Base-by-base conservation (phyloP, 2,329 filamentous ascomycete species). In the Phialemonium atrogriseum region DNA sequence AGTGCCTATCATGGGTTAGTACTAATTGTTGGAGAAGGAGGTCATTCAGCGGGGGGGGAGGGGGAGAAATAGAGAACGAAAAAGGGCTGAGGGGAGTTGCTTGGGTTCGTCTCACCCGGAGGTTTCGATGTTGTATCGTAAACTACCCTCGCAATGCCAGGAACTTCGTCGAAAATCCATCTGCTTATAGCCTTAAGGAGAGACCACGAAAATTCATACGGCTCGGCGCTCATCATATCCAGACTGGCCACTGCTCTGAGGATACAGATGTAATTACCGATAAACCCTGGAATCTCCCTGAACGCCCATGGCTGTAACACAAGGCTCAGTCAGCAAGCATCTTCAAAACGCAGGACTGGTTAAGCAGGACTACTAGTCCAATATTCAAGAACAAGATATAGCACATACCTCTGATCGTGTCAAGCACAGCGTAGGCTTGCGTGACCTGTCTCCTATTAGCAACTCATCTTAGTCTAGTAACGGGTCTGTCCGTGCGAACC, bases 191-290 rank as follows among this genome's bases (percentile, higher is more conserved):
- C 62, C 56, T 75, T 73, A 39, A 89, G 62, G 49, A 87, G 77
- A 13, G 67, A 62, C 42, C 70, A 69, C 33, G 71, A 62, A 47
- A 85, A 84, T 32, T 73, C 64, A 55, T 72, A 87, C 38, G 73
- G 70, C 51, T 84, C 72, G 15, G 80, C 81, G 3, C 71, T 84
- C 84, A 88, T 88, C 55, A 84, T 84, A 43, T 84, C 77, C 4
- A 61, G 54, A 24, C 55, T 69, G 12, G 47, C 54, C 2, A 71
- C 62, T 7, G 68, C 66, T 13, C 63, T 56, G 19, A 68, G 56
- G 24, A 42, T 43, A 10, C 44, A 33, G 36, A 54, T 52, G 35
- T 54, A 55, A n/a, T n/a, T n/a, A n/a, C 16, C 62, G 33, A 45
- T 64, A 33, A 66, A 81, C 70, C 21, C 80, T 62, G 62, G 80